Evolutionary conservation across 73 alveolate genomes (phyloP).

Genomic region (Effrenium voratum): DNA sequence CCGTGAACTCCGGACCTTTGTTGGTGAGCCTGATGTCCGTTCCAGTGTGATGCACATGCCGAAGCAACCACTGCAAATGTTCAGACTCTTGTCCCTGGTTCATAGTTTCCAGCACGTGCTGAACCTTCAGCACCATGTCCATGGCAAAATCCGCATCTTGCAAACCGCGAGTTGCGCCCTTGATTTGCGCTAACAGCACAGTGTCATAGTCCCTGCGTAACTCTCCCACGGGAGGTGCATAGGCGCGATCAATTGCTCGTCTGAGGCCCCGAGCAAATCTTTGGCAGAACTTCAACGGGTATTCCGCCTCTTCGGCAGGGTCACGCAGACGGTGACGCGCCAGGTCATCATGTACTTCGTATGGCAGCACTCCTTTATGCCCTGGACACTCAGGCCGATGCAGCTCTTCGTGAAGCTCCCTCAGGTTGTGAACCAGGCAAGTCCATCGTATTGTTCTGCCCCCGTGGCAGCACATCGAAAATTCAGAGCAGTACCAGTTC

Average conservation of each 20-base stretch:
- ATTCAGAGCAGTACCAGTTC: not conserved
- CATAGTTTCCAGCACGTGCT: not conserved
- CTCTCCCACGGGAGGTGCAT: not conserved
- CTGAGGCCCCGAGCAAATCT: not conserved
- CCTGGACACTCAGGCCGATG: conserved; percentile 30
- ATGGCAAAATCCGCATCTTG: not conserved
- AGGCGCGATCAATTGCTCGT: not conserved
- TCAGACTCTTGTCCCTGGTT: not conserved
- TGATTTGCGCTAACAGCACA: not conserved
- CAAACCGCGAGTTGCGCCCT: not conserved
- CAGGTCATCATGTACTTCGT: not conserved
- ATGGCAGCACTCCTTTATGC: not conserved
- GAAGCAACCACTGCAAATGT: not conserved
- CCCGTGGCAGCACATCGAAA: conserved; percentile 1
- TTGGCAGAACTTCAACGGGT: not conserved
- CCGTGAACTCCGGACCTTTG: not conserved
- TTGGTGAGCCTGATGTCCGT: not conserved
- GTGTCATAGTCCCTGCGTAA: not conserved
- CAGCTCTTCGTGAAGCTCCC: not conserved
- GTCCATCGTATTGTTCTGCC: not conserved
- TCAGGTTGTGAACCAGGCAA: not conserved
- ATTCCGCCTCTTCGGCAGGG: not conserved
- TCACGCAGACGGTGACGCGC: not conserved
- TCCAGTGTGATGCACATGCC: conserved; percentile 1
- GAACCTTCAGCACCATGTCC: not conserved